Base-by-base conservation (phyloP, 169 alveolate species). In the Plasmodium sp. region DNA sequence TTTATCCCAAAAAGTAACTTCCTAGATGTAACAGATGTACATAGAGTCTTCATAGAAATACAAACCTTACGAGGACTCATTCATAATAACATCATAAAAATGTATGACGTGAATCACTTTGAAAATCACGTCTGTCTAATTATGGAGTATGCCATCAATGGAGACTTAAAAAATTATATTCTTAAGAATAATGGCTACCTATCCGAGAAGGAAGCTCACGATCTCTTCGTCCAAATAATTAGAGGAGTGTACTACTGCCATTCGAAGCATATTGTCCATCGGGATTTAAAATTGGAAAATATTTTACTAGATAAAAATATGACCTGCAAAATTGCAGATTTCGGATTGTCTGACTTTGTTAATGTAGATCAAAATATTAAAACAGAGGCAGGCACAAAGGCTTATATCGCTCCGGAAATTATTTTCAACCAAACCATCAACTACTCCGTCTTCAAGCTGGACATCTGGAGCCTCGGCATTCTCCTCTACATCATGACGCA, bases 211-310 rank as follows among this genome's bases (percentile, higher is more conserved):
- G 93, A 90, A 67, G 97, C 97, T 33, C 84, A 93, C 58, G 77
- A 67, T 6, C 93, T 97, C 62, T 95, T 96, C 67, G 88, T 93
- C 54, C 98, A 97, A 80, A 92, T 97, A 9, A 95, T 97, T 75
- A 93, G 96, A 33, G 98, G 97, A 16, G 97, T 97, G 72, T 96
- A 96, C 58, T 96, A 96, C 85, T 96, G 97, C 81, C 98, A 97
- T 81, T 96, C 97, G 34, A 96, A 95, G 81, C 93, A 96, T 82
- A 96, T 97, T 74, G 97, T 97, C 7, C 98, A 97, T 95, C 73
- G 98, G 92, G 97, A 93, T 93, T 94, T 96, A 48, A 96, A 95
- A 58, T 95, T 96, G 34, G 97, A 93, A 85, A 96, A 96, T 91
- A 96, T 93, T 77, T 85, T 94, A 58, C 91, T 93, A n/a, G 94